Conservation (phyloP, 805 yeast genomes). For the Dipodascus geniculatus region DNA sequence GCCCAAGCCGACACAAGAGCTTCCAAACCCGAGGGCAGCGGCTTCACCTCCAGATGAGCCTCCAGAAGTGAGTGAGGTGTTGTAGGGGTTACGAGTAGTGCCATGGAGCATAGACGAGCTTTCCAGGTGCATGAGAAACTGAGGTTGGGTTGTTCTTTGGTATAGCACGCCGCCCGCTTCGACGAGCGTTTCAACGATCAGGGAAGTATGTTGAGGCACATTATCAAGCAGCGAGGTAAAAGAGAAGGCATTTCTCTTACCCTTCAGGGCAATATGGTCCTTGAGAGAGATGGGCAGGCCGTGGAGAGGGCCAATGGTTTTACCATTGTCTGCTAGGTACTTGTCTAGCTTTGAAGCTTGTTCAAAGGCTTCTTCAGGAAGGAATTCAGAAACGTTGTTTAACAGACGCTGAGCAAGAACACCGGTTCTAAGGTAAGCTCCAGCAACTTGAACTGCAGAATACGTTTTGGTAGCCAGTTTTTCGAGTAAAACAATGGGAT, state of each 20-base stretch:
- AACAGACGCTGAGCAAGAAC: constrained; percentile 48
- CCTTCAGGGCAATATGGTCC: constrained; percentile 4
- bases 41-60: constrained; percentile 49
- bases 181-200: constrained; percentile 31
- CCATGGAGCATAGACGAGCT: constrained; percentile 36
- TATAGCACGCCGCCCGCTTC: constrained; percentile 42
- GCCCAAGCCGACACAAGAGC: constrained; percentile 38
- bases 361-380: constrained; percentile 17
- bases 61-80: constrained; percentile 34
- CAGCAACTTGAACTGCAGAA: constrained; percentile 36
- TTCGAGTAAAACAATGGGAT: constrained; percentile 26
- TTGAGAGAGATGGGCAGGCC: constrained; percentile 48
- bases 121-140: constrained; percentile 45
- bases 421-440: constrained; percentile 45
- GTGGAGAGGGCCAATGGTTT: constrained; percentile 47
- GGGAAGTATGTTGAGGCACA: constrained; percentile 24
- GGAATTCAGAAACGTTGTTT: constrained; percentile 34
- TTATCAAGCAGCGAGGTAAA: constrained; percentile 24
- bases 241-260: neutral
- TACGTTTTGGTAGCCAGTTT: constrained; percentile 32
- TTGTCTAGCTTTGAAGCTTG: constrained; percentile 45
- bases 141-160: constrained; percentile 45
- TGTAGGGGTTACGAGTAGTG: constrained; percentile 34
- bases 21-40: constrained; percentile 33
- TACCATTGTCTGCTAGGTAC: constrained; percentile 34